phyloP scores from a whole-genome alignment of 768 basidiomycete genomes.

The Auriculariales sp. region DNA sequence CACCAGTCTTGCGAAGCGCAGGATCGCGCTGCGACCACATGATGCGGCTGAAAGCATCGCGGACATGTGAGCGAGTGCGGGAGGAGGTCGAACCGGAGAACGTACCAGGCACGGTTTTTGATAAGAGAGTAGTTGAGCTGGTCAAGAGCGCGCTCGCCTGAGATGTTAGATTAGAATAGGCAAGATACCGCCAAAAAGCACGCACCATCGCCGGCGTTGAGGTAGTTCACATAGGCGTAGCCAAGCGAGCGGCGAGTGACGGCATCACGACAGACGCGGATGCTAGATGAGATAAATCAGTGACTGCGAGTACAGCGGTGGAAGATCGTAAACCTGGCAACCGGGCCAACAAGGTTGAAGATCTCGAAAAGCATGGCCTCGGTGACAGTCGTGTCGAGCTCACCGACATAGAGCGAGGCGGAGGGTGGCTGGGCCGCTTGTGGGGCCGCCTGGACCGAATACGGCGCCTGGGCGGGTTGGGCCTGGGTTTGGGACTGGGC shows the following conservation, averaged over 20 bases:
- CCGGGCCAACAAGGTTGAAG: conserved; percentile 99
- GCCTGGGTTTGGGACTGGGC: conserved; percentile 4
- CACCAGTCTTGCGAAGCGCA: conserved; percentile 95
- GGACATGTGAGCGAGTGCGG: conserved; percentile 1
- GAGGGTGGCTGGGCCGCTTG: conserved; percentile 56
- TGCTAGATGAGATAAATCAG: conserved; percentile 30
- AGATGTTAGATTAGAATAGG: conserved; percentile 3
- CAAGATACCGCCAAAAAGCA: conserved; percentile 6
- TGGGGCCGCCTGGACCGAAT: conserved; percentile 31
- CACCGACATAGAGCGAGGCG: conserved; percentile 95
- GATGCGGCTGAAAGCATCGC: conserved; percentile 71
- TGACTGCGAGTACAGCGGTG: conserved; percentile 3
- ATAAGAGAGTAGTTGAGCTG: conserved; percentile 99
- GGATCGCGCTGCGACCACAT: conserved; percentile 99
- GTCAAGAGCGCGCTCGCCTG: conserved; percentile 95
- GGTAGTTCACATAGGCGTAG: conserved; percentile 99
- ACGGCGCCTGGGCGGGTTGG: conserved; percentile 26
- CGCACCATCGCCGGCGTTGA: conserved; percentile 85
- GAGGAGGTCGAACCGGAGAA: conserved; percentile 1
- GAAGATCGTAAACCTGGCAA: conserved; percentile 62
- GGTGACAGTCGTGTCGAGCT: conserved; percentile 93
- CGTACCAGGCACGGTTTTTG: conserved; percentile 90
- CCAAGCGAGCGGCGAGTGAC: conserved; percentile 99
- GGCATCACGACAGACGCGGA: conserved; percentile 99
- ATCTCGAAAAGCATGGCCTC: conserved; percentile 99